Conservation (phyloP, 352 stramenopile genomes). For the Pythium scleroteichum region DNA sequence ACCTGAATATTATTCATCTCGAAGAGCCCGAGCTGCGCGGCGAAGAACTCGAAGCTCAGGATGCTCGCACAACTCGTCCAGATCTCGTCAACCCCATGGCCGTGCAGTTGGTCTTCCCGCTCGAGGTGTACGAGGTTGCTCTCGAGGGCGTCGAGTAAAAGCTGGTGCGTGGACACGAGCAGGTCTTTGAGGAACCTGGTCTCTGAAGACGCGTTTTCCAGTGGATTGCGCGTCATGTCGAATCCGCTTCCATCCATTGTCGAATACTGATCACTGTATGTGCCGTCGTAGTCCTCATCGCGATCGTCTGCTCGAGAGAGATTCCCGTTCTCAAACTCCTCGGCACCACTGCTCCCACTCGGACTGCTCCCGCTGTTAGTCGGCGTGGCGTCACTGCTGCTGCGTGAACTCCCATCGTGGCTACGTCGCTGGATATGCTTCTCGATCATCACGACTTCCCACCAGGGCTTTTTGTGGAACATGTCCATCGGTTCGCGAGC, state of each 20-base stretch:
- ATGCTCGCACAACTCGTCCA: constrained; percentile 63
- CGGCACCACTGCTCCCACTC: constrained; percentile 25
- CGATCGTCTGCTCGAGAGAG: not conserved
- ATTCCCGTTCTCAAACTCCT: not conserved
- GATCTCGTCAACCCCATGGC: constrained; percentile 54
- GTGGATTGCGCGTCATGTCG: constrained; percentile 12
- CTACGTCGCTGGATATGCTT: constrained; percentile 47
- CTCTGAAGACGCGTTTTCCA: constrained; percentile 23
- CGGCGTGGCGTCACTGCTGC: constrained; percentile 15
- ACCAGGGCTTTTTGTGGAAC: constrained; percentile 92
- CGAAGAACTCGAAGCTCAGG: constrained; percentile 87
- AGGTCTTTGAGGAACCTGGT: constrained; percentile 59
- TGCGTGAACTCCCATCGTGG: constrained; percentile 16
- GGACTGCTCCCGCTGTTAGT: constrained; percentile 30
- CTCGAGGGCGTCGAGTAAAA: constrained; percentile 64
- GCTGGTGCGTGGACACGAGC: constrained; percentile 59
- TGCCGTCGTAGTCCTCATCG: constrained; percentile 17
- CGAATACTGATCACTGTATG: constrained; percentile 24
- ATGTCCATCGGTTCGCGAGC: constrained; percentile 76
- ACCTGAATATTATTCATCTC: constrained; percentile 97
- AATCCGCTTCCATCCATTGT: constrained; percentile 10
- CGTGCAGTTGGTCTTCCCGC: constrained; percentile 60
- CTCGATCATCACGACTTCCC: constrained; percentile 76
- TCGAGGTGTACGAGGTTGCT: constrained; percentile 68
- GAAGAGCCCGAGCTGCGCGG: constrained; percentile 92